phyloP scores from a whole-genome alignment of 768 basidiomycete genomes.

The Lenzites betulinus region DNA sequence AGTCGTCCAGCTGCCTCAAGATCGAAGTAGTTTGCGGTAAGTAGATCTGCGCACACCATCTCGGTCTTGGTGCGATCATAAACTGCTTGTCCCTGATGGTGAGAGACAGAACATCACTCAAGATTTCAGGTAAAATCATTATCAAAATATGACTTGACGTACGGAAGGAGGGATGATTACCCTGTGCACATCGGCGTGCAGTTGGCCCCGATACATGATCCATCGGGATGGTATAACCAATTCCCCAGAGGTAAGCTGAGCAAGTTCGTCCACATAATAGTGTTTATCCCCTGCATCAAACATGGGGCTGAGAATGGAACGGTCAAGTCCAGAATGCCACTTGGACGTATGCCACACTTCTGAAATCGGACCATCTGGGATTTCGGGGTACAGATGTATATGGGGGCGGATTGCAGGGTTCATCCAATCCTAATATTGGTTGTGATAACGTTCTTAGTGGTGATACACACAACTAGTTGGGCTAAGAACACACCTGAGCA shows the following conservation, averaged over 20 bases:
- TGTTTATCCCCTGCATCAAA: conserved; percentile 8
- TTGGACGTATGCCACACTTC: conserved; percentile 22
- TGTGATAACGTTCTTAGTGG: neutral
- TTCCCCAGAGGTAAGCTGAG: conserved; percentile 1
- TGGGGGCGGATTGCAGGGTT: conserved; percentile 15
- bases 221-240: conserved; percentile 25
- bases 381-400: conserved; percentile 20
- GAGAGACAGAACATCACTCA: too few species aligned
- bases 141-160: too few species aligned
- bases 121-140: neutral
- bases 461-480: neutral
- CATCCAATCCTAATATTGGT: conserved; percentile 20
- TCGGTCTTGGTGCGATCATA: neutral
- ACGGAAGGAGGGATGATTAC: neutral
- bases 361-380: conserved; percentile 11
- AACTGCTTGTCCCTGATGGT: too few species aligned
- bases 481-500: neutral
- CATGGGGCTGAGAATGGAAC: conserved; percentile 17
- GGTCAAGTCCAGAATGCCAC: conserved; percentile 5
- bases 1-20: neutral
- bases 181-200: conserved; percentile 7
- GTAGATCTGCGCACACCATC: neutral
- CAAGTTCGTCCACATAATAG: conserved; percentile 23
- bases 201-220: neutral
- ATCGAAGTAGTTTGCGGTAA: neutral